Conservation (phyloP, 2,329 filamentous ascomycete species). For the Paraphoma sp. region DNA sequence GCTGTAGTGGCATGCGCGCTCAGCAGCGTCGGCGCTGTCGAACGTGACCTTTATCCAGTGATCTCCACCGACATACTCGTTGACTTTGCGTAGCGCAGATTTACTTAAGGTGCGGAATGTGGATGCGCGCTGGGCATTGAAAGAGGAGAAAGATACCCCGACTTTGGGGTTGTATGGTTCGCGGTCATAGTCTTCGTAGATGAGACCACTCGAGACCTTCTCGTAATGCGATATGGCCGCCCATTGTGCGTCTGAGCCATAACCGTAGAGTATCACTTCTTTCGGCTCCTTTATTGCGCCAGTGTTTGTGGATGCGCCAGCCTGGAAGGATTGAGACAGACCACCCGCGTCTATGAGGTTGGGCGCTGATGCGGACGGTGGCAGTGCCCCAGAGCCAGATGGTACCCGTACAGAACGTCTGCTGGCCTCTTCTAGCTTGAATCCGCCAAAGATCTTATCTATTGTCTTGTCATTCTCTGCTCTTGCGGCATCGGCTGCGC, state of each 20-base stretch:
- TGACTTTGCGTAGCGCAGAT: constrained; percentile 79
- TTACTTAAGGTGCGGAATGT: constrained; percentile 71
- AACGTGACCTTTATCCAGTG: constrained; percentile 80
- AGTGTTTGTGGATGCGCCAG: constrained; percentile 43
- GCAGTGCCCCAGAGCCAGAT: constrained; percentile 29
- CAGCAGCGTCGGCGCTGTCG: constrained; percentile 56
- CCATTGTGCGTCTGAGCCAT: constrained; percentile 73
- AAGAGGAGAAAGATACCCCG: constrained; percentile 61
- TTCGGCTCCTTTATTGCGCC: constrained; percentile 62
- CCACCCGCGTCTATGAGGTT: constrained; percentile 41
- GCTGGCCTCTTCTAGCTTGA: constrained; percentile 39
- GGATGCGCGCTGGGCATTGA: constrained; percentile 72
- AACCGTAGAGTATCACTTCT: constrained; percentile 87
- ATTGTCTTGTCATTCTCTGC: constrained; percentile 54
- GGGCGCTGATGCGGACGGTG: constrained; percentile 39
- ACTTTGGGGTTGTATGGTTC: constrained; percentile 78
- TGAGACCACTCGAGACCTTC: constrained; percentile 75
- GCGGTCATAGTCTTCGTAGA: constrained; percentile 93
- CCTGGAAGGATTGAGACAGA: constrained; percentile 33
- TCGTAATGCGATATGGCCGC: constrained; percentile 90
- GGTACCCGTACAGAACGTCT: constrained; percentile 31
- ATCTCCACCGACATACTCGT: constrained; percentile 79
- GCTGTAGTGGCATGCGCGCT: constrained; percentile 55
- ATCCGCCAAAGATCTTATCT: constrained; percentile 55
- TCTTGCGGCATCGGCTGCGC: constrained; percentile 61